Percentiles rank a stretch among this genome's conserved stretches.
These are phyloP conservation scores for Globisporangium alternatum DNA, from an alignment of 352 stramenopile genomes.

Conservation along the genomic window DNA sequence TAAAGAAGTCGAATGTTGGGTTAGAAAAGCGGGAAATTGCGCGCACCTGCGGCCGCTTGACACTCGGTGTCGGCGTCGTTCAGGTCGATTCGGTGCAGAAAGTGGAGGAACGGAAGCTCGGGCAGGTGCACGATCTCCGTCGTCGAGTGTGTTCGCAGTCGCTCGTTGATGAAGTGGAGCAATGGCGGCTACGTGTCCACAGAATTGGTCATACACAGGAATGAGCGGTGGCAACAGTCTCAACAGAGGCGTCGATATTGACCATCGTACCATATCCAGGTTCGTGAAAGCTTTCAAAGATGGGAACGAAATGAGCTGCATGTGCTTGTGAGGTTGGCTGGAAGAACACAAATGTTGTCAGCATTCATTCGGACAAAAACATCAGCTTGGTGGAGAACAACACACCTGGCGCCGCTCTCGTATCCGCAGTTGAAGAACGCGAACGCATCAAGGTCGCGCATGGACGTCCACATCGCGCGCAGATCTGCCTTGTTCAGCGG, in stretches of 20 bases:
- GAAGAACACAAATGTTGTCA: background rate
- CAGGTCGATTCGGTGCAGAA: conserved; percentile 60
- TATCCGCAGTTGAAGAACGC: conserved; percentile 87
- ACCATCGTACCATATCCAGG: conserved; percentile 43
- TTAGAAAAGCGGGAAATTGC: background rate
- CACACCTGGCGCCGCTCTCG: conserved; percentile 70
- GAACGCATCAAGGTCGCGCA: conserved; percentile 66
- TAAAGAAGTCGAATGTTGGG: background rate
- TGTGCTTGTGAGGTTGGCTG: conserved; percentile 83
- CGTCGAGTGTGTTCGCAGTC: conserved; percentile 29
- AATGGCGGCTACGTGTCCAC: conserved; percentile 49
- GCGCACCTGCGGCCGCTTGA: conserved; percentile 39
- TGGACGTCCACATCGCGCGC: conserved; percentile 71
- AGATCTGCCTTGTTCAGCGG: conserved; percentile 48
- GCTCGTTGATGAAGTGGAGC: conserved; percentile 68
- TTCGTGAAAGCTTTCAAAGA: conserved; percentile 63
- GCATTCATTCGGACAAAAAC: background rate
- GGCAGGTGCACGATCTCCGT: conserved; percentile 47
- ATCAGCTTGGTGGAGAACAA: background rate
- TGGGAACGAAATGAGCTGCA: conserved; percentile 83
- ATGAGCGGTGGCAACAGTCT: background rate
- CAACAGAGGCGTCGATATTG: background rate
- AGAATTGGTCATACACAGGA: no score
- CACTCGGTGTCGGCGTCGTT: conserved; percentile 27
- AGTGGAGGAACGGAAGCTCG: conserved; percentile 74